These are phyloP conservation scores for Cucurbita argyrosperma DNA, from an alignment of 306 rosid genomes.

Conservation along the genomic window DNA sequence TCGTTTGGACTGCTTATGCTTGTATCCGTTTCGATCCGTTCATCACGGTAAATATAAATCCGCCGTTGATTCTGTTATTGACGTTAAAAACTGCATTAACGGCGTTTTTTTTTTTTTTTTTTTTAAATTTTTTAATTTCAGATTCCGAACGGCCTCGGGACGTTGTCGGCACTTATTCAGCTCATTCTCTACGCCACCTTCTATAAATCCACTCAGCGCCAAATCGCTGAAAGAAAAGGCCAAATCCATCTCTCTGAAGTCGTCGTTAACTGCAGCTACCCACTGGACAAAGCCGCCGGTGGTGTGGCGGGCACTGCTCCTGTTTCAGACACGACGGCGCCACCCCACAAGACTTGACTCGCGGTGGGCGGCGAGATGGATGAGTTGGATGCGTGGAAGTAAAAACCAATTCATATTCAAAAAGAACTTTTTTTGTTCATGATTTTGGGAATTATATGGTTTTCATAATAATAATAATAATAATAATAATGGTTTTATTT, in stretches of 20 bases:
- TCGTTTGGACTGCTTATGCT: slow-evolving; percentile 48
- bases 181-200: slow-evolving; percentile 62
- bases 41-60: neutral
- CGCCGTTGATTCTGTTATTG: neutral
- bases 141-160: slow-evolving; percentile 82
- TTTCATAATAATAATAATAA: neutral
- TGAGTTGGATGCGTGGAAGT: neutral
- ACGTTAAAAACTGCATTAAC: neutral
- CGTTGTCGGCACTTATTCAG: slow-evolving; percentile 37
- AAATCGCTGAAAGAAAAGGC: slow-evolving; percentile 34
- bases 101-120: neutral
- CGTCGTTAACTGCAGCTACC: slow-evolving; percentile 2
- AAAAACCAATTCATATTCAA: neutral
- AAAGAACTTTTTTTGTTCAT: neutral
- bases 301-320: neutral
- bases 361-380: neutral
- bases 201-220: slow-evolving; percentile 54
- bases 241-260: slow-evolving; percentile 25
- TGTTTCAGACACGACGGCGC: neutral
- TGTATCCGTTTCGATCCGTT: slow-evolving; percentile 11
- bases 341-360: neutral
- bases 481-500: neutral
- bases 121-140: slow-evolving; percentile 4
- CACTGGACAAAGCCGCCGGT: neutral
- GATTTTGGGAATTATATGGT: neutral